A percentile compares a stretch with the other conserved stretches of the same genome.
phyloP scores from a whole-genome alignment of 2,329 filamentous ascomycete species.

The Aspergillus jensenii region DNA sequence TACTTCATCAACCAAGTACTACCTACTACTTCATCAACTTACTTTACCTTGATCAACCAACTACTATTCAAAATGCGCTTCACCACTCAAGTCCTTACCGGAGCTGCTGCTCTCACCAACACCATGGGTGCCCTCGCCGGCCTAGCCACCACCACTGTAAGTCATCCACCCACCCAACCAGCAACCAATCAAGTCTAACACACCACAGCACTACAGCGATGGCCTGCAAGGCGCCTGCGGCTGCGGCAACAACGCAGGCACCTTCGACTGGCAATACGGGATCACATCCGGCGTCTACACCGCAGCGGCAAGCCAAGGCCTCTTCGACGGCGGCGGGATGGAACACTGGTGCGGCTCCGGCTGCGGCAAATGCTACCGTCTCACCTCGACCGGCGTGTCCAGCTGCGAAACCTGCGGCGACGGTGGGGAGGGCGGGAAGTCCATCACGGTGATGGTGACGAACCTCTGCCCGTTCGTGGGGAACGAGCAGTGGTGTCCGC shows the following conservation, averaged over 20 bases:
- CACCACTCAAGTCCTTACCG: not conserved
- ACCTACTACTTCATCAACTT: not conserved
- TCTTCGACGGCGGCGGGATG: constrained; percentile 20
- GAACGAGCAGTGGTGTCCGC: constrained; percentile 11
- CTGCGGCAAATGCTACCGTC: constrained; percentile 26
- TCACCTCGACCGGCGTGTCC: constrained; percentile 23
- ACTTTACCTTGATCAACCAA: not conserved
- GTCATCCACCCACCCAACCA: not conserved
- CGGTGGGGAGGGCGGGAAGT: constrained; percentile 21
- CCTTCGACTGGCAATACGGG: constrained; percentile 6
- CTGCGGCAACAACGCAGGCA: constrained; percentile 3
- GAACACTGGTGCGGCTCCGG: constrained; percentile 25
- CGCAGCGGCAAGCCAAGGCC: constrained; percentile 23
- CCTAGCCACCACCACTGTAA: constrained; percentile 9
- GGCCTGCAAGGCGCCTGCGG: constrained; percentile 11
- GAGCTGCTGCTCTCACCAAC: not conserved
- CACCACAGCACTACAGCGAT: constrained; percentile 8
- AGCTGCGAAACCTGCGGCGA: constrained; percentile 21
- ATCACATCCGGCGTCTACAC: constrained; percentile 19
- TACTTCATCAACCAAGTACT: not conserved
- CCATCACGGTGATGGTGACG: constrained; percentile 25
- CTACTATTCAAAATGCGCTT: not conserved
- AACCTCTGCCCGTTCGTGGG: constrained; percentile 6
- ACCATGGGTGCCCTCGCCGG: not conserved
- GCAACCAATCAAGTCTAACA: not conserved